Evolutionary conservation across 192 early-diverging fungal species (phyloP), one percentile per base, ranked within the genome.

Genomic region (Entomortierella chlamydospora): DNA sequence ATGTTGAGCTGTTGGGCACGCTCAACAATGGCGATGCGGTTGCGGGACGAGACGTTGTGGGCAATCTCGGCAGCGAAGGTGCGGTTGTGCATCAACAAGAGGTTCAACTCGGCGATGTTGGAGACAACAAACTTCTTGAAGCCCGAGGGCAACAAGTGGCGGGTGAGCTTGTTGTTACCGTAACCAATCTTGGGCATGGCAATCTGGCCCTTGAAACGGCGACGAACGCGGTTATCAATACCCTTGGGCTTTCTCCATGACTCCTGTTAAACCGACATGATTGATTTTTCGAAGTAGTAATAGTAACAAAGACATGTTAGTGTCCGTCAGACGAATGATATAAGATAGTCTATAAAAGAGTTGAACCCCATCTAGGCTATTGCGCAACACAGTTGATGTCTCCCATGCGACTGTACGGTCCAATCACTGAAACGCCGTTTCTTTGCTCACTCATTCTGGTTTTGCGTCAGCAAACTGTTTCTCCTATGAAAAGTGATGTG

Each of bases 161-260:
- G 95, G 84, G 97, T 98, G 81, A 93, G 93, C 87, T 89, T 89
- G 91, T 95, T 96, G 83, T 97, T 95, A 81, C 98, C 98, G 85
- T 97, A 99, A 87, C 98, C 98, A 74, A 99, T 99, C 91, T 98
- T 98, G 88, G 98, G 96, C 94, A 98, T 97, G 82, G 93, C 91
- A 81, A 95, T 91, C 72, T 93, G 91, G 73, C 98, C 98, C 91
- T 96, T 97, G 91, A 99, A 99, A 61, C 98, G 92, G 82, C 98
- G 89, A 77, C 98, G 97, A 70, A 97, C 96, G 67, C 94, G 89
- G 90, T 93, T 95, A 86, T 99, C 98, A 90, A 99, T 99, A 99
- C 98, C 98, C 88, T 93, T 95, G 83, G 98, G 98, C 87, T 98
- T 97, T 88, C 98, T 94, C 98, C 98, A 99, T 78, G 95, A 95